Evolutionary conservation across 1,139 yeast genomes (phyloP).

Genomic region (Arxiozyma telluris): DNA sequence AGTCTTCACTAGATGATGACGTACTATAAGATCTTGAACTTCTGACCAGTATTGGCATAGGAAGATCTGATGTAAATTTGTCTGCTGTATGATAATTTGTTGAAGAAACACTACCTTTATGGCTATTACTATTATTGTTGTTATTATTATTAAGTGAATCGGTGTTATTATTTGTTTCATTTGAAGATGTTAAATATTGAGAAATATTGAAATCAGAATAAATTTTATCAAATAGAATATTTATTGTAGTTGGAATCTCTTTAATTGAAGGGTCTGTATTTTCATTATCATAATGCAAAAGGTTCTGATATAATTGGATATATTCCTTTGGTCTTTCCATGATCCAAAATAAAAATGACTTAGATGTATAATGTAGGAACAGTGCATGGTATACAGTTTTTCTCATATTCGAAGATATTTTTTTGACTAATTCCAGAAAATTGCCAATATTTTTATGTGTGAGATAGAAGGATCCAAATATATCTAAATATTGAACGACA

Average conservation of each 20-base stretch:
- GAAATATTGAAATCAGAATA: constrained; percentile 12
- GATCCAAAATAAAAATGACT: constrained; percentile 25
- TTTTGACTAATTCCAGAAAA: constrained; percentile 19
- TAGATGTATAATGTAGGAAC: constrained; percentile 23
- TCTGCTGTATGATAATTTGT: neutral
- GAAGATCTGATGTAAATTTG: neutral
- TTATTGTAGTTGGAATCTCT: constrained; percentile 6
- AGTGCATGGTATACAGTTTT: constrained; percentile 21
- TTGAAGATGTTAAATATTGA: constrained; percentile 8
- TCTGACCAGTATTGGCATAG: neutral
- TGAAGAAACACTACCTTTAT: neutral
- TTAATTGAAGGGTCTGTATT: constrained; percentile 6
- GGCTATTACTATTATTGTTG: neutral
- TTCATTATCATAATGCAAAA: constrained; percentile 6
- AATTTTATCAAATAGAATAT: constrained; percentile 13
- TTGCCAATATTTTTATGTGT: constrained; percentile 17
- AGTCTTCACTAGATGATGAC: neutral
- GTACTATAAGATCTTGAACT: neutral
- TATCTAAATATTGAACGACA: constrained; percentile 19
- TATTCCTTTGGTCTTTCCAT: constrained; percentile 28
- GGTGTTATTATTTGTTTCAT: neutral
- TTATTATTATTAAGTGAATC: neutral
- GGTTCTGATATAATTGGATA: constrained; percentile 10
- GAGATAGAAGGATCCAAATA: constrained; percentile 23
- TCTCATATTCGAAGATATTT: constrained; percentile 17